Base-by-base conservation (phyloP, 495 filamentous ascomycete genomes). In the Trichoderma parareesei region DNA sequence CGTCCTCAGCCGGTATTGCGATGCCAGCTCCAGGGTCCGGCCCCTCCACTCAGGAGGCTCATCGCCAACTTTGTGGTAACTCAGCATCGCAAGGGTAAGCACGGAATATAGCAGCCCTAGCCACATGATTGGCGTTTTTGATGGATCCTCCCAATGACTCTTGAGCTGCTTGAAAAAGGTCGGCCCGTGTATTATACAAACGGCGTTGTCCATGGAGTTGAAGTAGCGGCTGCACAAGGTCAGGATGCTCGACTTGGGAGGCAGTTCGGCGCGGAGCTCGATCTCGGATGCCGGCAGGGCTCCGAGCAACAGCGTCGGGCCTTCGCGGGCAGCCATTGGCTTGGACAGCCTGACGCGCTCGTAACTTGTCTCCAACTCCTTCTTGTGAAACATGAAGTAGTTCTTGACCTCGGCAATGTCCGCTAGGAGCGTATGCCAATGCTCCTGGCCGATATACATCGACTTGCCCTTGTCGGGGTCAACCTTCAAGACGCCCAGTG, bases 331-430 rank as follows among this genome's bases (percentile, higher is more conserved):
- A 38, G 79, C 83, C 8, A 73, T 74, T 33, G 82, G 81, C 66
- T 84, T 88, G 42, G 84, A 80, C 27, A 83, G 84, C 70, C 88
- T 85, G 63, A 92, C 82, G 70, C 86, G 83, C 61, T 81, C 79
- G 67, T 84, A 85, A 60, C 81, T 81, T 60, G 75, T 79, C 68
- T 85, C 81, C 16, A 85, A 66, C 20, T 85, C 82, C 55, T 81
- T 83, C 65, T 84, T 84, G 67, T 85, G 82, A 8, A 70, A 72
- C 33, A 73, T 69, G 70, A 94, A 98, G 75, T 90, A 97, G 74
- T 88, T 92, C 69, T 91, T 92, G 42, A 98, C 93, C 79, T 98
- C 94, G 37, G 90, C 79, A 65, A 98, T 96, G 82, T 96, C 92
- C 66, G 86, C 83, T 66, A 98, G 76, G 62, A 98, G 86, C 27